Evolutionary conservation across 106 monocot species (phyloP).

Genomic region (Dendrobium officinale): DNA sequence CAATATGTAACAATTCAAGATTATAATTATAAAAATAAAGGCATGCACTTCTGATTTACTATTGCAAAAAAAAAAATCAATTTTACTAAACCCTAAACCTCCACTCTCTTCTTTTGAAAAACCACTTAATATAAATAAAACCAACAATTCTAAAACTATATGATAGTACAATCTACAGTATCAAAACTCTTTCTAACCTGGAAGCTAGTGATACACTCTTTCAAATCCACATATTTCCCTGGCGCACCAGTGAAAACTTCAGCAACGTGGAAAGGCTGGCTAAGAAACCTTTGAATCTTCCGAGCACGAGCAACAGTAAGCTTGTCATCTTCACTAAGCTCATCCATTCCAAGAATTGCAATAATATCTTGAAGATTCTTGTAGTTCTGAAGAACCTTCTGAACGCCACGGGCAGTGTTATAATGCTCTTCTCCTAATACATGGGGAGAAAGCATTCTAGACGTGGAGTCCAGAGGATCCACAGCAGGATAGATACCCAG

Average conservation of each 20-base stretch:
- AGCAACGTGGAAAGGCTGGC: slow-evolving; percentile 80
- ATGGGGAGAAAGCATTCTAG: slow-evolving; percentile 76
- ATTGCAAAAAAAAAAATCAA: too few species aligned
- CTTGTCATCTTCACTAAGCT: slow-evolving; percentile 82
- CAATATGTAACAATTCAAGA: too few species aligned
- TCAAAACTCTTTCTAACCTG: slow-evolving; percentile 30
- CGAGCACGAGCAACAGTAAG: slow-evolving; percentile 74
- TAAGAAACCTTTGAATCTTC: slow-evolving; percentile 66
- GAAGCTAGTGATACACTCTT: slow-evolving; percentile 67
- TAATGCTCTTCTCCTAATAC: slow-evolving; percentile 73
- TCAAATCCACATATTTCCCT: slow-evolving; percentile 73
- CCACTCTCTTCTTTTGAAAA: too few species aligned
- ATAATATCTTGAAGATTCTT: slow-evolving; percentile 88
- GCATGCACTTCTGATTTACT: too few species aligned
- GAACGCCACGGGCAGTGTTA: slow-evolving; percentile 77
- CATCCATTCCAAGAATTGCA: slow-evolving; percentile 86
- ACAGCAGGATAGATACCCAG: slow-evolving; percentile 79
- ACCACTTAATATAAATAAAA: too few species aligned
- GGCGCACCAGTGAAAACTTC: slow-evolving; percentile 80
- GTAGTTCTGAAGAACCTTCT: slow-evolving; percentile 85
- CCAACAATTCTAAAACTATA: too few species aligned
- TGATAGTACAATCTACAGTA: too few species aligned
- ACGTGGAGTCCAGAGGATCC: slow-evolving; percentile 79
- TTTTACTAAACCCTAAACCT: too few species aligned
- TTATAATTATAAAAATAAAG: too few species aligned